phyloP scores from a whole-genome alignment of 352 stramenopile genomes.

The Globisporangium radiosum region DNA sequence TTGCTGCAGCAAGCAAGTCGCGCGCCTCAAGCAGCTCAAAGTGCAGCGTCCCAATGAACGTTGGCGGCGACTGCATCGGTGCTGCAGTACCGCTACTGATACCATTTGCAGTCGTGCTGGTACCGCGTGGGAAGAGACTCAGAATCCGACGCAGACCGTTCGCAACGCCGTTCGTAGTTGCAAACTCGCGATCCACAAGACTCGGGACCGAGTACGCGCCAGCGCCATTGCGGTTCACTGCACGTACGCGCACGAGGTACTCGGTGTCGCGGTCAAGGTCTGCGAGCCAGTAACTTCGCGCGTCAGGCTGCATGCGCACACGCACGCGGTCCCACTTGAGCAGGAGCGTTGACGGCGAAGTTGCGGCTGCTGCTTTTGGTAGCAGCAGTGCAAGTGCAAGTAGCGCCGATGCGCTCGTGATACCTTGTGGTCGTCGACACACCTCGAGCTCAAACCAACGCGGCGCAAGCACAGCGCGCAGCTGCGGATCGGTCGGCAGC shows the following conservation, averaged over 20 bases:
- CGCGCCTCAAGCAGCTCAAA: conserved; percentile 55
- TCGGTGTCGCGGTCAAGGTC: conserved; percentile 46
- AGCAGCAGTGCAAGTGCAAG: conserved; percentile 51
- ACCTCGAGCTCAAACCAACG: conserved; percentile 54
- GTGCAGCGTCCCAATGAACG: conserved; percentile 56
- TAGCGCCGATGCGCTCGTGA: conserved; percentile 37
- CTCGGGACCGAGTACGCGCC: conserved; percentile 48
- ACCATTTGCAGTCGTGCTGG: neutral
- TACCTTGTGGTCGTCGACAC: conserved; percentile 43
- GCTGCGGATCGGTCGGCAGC: conserved; percentile 16
- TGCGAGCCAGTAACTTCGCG: conserved; percentile 51
- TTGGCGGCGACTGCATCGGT: conserved; percentile 8
- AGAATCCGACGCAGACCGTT: conserved; percentile 4
- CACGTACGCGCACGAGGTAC: conserved; percentile 54
- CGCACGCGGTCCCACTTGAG: conserved; percentile 44
- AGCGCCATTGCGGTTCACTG: conserved; percentile 54
- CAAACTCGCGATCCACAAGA: conserved; percentile 34
- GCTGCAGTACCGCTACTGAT: neutral
- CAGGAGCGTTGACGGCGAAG: conserved; percentile 16
- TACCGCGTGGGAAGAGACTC: conserved; percentile 11
- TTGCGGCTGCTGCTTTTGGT: conserved; percentile 8
- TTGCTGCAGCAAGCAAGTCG: conserved; percentile 12
- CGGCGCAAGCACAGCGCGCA: conserved; percentile 33
- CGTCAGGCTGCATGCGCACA: conserved; percentile 39
- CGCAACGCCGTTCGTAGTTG: conserved; percentile 16